A percentile compares a stretch with the other conserved stretches of the same genome.
phyloP scores from a whole-genome alignment of 306 rosid genomes.

The Crotalaria pallida region DNA sequence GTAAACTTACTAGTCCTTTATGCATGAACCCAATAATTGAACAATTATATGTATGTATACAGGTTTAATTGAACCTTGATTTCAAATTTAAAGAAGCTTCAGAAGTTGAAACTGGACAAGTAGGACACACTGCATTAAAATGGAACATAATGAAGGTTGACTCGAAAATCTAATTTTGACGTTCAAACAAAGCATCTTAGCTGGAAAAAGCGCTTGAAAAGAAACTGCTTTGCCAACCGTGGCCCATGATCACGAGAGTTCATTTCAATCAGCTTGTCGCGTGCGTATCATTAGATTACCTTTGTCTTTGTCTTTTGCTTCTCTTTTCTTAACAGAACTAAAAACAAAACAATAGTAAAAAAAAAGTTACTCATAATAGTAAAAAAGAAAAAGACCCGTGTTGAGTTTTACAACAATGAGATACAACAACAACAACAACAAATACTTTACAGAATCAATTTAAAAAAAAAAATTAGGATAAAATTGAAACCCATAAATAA shows the following conservation, averaged over 20 bases:
- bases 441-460: too few relatives aligned
- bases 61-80: neutral
- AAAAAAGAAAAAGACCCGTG: too few relatives aligned
- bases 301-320: neutral
- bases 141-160: slow-evolving; percentile 23
- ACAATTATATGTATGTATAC: neutral
- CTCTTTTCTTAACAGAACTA: neutral
- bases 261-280: slow-evolving; percentile 19
- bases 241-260: slow-evolving; percentile 12
- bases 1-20: neutral
- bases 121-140: neutral
- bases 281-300: slow-evolving; percentile 24
- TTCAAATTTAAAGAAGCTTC: neutral
- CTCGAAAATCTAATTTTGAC: slow-evolving; percentile 6
- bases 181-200: slow-evolving; percentile 34
- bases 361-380: neutral
- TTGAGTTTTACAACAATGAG: neutral
- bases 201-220: slow-evolving; percentile 25
- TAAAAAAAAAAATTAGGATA: too few relatives aligned
- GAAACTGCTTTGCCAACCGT: slow-evolving; percentile 13
- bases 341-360: neutral
- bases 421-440: too few relatives aligned
- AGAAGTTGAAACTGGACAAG: neutral
- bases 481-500: too few relatives aligned
- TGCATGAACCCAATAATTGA: slow-evolving; percentile 14